A percentile compares a stretch with the other conserved stretches of the same genome.
Evolutionary conservation across 345 rosid genomes (phyloP).

Genomic region (Conringia planisiliqua): DNA sequence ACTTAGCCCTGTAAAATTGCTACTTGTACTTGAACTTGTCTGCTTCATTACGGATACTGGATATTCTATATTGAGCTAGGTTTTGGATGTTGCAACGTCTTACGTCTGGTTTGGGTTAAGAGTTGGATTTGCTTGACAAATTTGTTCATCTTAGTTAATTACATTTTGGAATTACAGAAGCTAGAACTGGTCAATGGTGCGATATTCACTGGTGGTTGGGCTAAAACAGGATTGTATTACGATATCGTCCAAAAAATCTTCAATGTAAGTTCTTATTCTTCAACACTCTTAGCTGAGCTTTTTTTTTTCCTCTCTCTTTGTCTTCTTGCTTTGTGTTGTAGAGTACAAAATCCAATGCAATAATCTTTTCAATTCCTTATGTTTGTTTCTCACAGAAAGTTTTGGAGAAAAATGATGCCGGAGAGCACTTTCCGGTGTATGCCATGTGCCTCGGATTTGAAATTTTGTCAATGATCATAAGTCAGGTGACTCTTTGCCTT

Average conservation of each 20-base stretch:
- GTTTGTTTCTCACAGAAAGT: slow-evolving; percentile 34
- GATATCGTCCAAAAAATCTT: slow-evolving; percentile 43
- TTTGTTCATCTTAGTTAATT: background rate
- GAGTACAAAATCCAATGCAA: too few species aligned
- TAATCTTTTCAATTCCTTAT: too few species aligned
- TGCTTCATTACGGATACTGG: too few species aligned
- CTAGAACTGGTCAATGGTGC: slow-evolving; percentile 73
- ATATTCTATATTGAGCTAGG: too few species aligned
- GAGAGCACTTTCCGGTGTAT: slow-evolving; percentile 74
- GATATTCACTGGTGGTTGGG: slow-evolving; percentile 91
- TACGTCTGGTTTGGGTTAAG: too few species aligned
- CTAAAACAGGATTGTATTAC: slow-evolving; percentile 53
- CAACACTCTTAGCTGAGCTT: too few species aligned
- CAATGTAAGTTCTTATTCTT: slow-evolving; percentile 35
- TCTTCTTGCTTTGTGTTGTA: too few species aligned
- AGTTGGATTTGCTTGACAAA: too few species aligned
- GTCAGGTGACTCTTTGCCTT: slow-evolving; percentile 45
- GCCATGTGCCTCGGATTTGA: slow-evolving; percentile 81
- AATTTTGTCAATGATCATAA: slow-evolving; percentile 70
- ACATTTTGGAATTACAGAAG: slow-evolving; percentile 48
- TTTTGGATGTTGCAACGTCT: too few species aligned
- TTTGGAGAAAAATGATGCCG: slow-evolving; percentile 68
- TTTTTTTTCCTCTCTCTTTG: too few species aligned
- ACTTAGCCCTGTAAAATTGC: too few species aligned
- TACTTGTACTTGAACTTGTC: too few species aligned